Evolutionary conservation across 345 rosid genomes (phyloP), one percentile per base, ranked within the genome.

Genomic region (Hibiscus trionum): DNA sequence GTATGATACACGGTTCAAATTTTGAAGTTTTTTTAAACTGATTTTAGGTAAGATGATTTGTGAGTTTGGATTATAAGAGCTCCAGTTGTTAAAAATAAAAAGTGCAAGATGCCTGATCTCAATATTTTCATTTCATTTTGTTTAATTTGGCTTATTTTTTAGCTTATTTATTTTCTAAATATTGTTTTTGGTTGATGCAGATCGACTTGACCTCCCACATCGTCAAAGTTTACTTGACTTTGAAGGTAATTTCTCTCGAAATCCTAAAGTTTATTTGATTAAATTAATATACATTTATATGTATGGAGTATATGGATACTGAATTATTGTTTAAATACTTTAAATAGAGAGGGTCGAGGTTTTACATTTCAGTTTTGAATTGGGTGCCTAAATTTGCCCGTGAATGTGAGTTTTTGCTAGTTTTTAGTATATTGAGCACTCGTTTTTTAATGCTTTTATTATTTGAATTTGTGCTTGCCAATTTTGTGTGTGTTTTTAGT

Each of bases 151-250:
- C 12, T 66, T 66, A 8, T 44, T 35, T 42, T 24, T 24, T 8
- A 66, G 29, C 56, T 66, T 7, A 46, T 24, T 12, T 66, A 12
- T 55, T 50, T 68, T 50, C 29, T 14, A 15, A 31, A 16, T n/a
- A 16, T 9, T 10, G 15, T n/a, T 68, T 68, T 31, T 52, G 27
- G 63, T 67, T 55, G 79, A 21, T 81, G 86, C 97, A 95, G 98
- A 93, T 95, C 73, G 99, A 96, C 86, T 79, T 93, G 84, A 83
- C 79, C 77, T 86, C 96, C 0, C 99, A 93, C 72, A 90, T 96
- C 73, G 83, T 93, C 47, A 91, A 82, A 78, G 87, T 86, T 76
- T 93, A 81, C 86, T 80, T 96, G 85, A 96, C 93, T 75, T 66
- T 96, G 75, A 93, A 88, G 99, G 98, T 91, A 89, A 49, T 53